Conservation (phyloP, 1,284 basidiomycete species). For the Ustilago xerochloae region DNA sequence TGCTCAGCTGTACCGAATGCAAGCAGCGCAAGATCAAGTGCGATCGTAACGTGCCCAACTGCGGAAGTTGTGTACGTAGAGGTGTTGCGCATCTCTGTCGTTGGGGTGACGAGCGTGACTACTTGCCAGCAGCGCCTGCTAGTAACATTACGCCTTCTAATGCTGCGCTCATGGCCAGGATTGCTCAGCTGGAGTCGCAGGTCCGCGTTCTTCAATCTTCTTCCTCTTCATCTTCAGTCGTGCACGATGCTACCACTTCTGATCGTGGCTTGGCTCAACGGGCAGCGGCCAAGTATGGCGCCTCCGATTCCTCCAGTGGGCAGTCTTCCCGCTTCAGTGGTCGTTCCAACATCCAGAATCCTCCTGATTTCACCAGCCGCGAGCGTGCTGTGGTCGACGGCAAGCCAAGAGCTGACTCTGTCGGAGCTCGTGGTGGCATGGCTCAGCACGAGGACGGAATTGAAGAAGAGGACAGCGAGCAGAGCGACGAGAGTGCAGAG, state of each 20-base stretch:
- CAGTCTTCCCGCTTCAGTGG: slow-evolving; percentile 34
- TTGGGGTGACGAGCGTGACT: slow-evolving; percentile 58
- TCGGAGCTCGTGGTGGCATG: background rate
- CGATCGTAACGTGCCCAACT: slow-evolving; percentile 57
- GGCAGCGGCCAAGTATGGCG: slow-evolving; percentile 7
- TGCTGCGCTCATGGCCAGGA: slow-evolving; percentile 51
- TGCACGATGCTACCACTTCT: slow-evolving; percentile 9
- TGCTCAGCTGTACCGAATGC: slow-evolving; percentile 56
- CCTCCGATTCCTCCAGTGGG: slow-evolving; percentile 20
- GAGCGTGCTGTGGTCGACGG: slow-evolving; percentile 11
- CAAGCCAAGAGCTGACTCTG: background rate
- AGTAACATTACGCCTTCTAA: slow-evolving; percentile 48
- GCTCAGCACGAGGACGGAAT: slow-evolving; percentile 1
- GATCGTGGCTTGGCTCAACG: slow-evolving; percentile 18
- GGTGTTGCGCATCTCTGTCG: slow-evolving; percentile 54
- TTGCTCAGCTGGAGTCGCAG: slow-evolving; percentile 50
- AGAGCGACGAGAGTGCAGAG: slow-evolving; percentile 35
- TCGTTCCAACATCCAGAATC: slow-evolving; percentile 19
- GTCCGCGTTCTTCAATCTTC: slow-evolving; percentile 43
- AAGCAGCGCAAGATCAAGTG: slow-evolving; percentile 59
- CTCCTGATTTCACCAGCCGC: slow-evolving; percentile 40
- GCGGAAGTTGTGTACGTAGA: slow-evolving; percentile 49
- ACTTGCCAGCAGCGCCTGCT: slow-evolving; percentile 22
- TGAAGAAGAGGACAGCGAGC: slow-evolving; percentile 31
- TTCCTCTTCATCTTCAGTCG: slow-evolving; percentile 16